Conservation (phyloP, 2,329 filamentous ascomycete species). For the Coniochaeta pulveracea region DNA sequence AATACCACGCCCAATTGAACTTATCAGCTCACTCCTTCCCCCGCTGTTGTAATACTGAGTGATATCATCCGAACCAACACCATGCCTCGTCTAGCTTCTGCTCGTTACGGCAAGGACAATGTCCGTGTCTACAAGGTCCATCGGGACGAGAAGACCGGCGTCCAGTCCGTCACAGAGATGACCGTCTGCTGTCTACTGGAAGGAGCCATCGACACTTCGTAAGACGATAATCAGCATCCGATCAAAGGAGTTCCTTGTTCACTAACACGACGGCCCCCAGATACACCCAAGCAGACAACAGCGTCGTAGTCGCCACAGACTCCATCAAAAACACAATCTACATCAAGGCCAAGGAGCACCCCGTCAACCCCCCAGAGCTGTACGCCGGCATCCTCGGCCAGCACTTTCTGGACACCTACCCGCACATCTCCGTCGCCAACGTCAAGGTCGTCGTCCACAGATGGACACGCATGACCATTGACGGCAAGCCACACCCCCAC, state of each 20-base stretch:
- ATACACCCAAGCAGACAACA: slow-evolving; percentile 91
- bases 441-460: slow-evolving; percentile 74
- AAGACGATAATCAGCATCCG: slow-evolving; percentile 24
- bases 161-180: slow-evolving; percentile 87
- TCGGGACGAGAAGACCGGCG: slow-evolving; percentile 61
- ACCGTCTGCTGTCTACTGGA: slow-evolving; percentile 88
- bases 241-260: too few species aligned
- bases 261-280: slow-evolving; percentile 34
- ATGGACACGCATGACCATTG: slow-evolving; percentile 81
- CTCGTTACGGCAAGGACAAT: slow-evolving; percentile 92
- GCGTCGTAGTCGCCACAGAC: slow-evolving; percentile 89
- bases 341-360: slow-evolving; percentile 88
- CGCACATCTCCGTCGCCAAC: slow-evolving; percentile 78
- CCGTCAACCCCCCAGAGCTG: slow-evolving; percentile 85
- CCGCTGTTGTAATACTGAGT: too few species aligned
- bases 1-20: too few species aligned
- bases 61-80: slow-evolving; percentile 7
- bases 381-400: slow-evolving; percentile 75
- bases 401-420: slow-evolving; percentile 82
- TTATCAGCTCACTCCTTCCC: too few species aligned
- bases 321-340: slow-evolving; percentile 97
- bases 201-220: slow-evolving; percentile 80
- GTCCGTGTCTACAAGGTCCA: slow-evolving; percentile 95
- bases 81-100: slow-evolving; percentile 49
- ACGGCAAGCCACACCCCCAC: slow-evolving; percentile 87